Base-by-base conservation (phyloP, 257 asterid species). In the Solanum habrochaites region DNA sequence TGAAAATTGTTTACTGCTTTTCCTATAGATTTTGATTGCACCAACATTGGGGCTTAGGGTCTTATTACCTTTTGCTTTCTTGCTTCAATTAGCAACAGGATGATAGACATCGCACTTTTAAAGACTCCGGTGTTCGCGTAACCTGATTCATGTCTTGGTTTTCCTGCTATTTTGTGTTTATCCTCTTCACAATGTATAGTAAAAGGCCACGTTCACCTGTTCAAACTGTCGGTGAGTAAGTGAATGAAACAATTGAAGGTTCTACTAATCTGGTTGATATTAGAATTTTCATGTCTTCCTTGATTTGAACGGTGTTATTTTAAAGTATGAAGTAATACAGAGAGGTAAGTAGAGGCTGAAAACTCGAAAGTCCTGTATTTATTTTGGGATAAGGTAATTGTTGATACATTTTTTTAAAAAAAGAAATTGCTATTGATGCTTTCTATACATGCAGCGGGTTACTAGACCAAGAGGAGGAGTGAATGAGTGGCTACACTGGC, bases 401-500 rank as follows among this genome's bases (percentile, higher is more conserved):
- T 49, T 31, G 43, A 29, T 81, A 66, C 31, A 49, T 49, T 25
- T 49, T 78, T 27, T 16, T 2, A 15, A 10, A 49, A 49, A 35
- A 37, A 37, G 39, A 37, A 37, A 81, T 81, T 7, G 25, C 15
- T 29, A 3, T 29, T 81, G 85, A 18, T 87, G 86, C 85, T 87
- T 43, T 81, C 66, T 75, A 67, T 49, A 64, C 82, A 39, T 90
- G 89, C 96, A 97, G 99, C 91, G 99, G 86, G 99, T 96, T 82
- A 95, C 97, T 23, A 94, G 99, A 89, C 99, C 99, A 71, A 91
- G 91, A 67, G 99, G 99, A 90, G 99, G 99, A 89, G 87, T 95
- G 88, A 97, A 96, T 91, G 98, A 96, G 90, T 96, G 95, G 93
- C 90, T 97, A 84, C 96, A 90, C 88, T 97, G 99, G 98, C 98